A percentile compares a stretch with the other conserved stretches of the same genome.
These are phyloP conservation scores for Sugiyamaella neomexicana DNA, from an alignment of 1,139 yeast genomes.

Conservation along the genomic window DNA sequence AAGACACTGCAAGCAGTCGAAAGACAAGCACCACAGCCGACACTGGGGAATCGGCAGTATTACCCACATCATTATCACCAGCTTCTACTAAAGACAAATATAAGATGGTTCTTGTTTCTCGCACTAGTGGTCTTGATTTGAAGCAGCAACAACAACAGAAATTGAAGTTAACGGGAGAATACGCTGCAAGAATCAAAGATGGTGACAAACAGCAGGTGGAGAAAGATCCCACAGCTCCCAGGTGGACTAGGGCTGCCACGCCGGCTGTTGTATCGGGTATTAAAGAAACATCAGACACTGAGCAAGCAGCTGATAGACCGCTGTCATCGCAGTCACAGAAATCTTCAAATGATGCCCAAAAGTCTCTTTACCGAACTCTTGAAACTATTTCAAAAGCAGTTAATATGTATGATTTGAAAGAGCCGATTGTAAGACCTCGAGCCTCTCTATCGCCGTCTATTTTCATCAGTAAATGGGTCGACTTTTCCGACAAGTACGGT, in stretches of 20 bases:
- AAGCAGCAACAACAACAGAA: constrained; percentile 21
- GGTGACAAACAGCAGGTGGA: not conserved
- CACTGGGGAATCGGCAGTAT: constrained; percentile 65
- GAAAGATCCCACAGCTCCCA: not conserved
- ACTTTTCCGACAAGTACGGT: constrained; percentile 93
- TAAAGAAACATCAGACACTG: not conserved
- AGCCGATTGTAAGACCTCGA: not conserved
- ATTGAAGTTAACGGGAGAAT: constrained; percentile 7
- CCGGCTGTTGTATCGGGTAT: not conserved
- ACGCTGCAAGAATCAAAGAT: constrained; percentile 1
- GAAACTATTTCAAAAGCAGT: constrained; percentile 1
- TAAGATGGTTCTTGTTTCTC: constrained; percentile 51
- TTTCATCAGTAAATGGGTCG: constrained; percentile 95
- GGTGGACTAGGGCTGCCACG: constrained; percentile 15
- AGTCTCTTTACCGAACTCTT: constrained; percentile 2
- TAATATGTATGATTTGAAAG: constrained; percentile 1
- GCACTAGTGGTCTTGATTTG: constrained; percentile 18
- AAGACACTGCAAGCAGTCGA: not conserved
- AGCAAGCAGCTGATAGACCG: not conserved
- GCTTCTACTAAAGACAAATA: constrained; percentile 88
- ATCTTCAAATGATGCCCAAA: not conserved
- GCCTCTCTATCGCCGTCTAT: constrained; percentile 23
- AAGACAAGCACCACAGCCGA: constrained; percentile 53
- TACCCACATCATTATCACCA: constrained; percentile 90
- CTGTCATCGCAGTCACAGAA: not conserved